Percentiles rank a stretch among this genome's conserved stretches.
phyloP scores from a whole-genome alignment of 148 eudicot species.

The Vaccinium vitisidaea region DNA sequence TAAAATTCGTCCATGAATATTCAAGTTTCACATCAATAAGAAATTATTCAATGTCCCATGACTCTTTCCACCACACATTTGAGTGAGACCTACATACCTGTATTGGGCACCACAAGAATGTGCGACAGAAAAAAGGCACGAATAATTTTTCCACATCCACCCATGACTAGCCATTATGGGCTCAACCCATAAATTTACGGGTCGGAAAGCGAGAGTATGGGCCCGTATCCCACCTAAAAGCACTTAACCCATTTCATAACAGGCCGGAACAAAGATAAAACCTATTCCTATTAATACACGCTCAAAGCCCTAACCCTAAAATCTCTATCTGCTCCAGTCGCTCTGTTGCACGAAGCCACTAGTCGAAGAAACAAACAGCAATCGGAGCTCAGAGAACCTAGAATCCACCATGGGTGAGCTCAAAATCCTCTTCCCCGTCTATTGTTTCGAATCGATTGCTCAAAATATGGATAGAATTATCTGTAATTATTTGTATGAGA shows the following conservation, averaged over 20 bases:
- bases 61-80: too few species aligned
- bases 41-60: too few species aligned
- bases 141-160: not conserved
- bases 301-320: conserved; percentile 4
- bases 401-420: conserved; percentile 18
- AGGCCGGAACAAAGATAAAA: not conserved
- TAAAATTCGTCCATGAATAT: too few species aligned
- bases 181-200: not conserved
- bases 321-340: not conserved
- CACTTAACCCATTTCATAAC: not conserved
- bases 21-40: too few species aligned
- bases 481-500: not conserved
- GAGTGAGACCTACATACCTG: too few species aligned
- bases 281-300: not conserved
- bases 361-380: not conserved
- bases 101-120: too few species aligned
- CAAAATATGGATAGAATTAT: not conserved
- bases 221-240: not conserved
- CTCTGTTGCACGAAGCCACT: not conserved
- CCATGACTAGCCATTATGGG: not conserved
- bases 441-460: not conserved
- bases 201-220: not conserved
- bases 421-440: not conserved
- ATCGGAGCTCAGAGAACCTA: conserved; percentile 1
- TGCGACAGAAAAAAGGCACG: too few species aligned